Percentiles rank a stretch among this genome's conserved stretches.
phyloP scores from a whole-genome alignment of 169 alveolate genomes.

The Miamiensis avidus region DNA sequence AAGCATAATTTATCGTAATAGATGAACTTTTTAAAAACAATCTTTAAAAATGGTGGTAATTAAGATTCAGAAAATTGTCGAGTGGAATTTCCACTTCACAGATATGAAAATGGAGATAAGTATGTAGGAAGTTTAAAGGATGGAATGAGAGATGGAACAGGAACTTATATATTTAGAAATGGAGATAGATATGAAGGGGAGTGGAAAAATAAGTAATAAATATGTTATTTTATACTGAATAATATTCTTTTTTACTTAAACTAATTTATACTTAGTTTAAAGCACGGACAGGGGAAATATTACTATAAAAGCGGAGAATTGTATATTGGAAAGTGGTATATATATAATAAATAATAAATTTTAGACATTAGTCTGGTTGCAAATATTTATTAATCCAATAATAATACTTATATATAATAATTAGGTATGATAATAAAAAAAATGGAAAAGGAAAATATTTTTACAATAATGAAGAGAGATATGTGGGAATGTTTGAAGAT shows the following conservation, averaged over 20 bases:
- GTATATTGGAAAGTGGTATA: background rate
- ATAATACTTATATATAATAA: too few species aligned
- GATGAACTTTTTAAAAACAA: background rate
- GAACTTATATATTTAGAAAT: slow-evolving; percentile 14
- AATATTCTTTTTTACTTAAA: too few species aligned
- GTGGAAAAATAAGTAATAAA: slow-evolving; percentile 10
- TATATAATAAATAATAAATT: too few species aligned
- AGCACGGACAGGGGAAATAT: background rate
- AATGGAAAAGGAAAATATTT: slow-evolving; percentile 28
- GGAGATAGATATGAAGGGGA: slow-evolving; percentile 47
- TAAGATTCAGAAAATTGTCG: background rate
- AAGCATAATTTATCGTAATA: too few species aligned
- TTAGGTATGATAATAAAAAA: background rate
- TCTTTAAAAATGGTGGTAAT: background rate
- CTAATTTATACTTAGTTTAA: too few species aligned
- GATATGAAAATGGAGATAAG: background rate
- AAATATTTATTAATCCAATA: too few species aligned
- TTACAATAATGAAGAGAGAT: slow-evolving; percentile 3
- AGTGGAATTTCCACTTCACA: background rate
- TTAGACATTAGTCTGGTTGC: background rate
- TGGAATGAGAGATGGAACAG: slow-evolving; percentile 11
- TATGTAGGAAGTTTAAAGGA: background rate
- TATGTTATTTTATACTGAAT: too few species aligned
- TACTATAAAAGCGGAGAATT: slow-evolving; percentile 2
- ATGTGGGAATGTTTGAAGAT: background rate